Evolutionary conservation across 768 basidiomycete genomes (phyloP).

Genomic region (Jaapia argillacea): DNA sequence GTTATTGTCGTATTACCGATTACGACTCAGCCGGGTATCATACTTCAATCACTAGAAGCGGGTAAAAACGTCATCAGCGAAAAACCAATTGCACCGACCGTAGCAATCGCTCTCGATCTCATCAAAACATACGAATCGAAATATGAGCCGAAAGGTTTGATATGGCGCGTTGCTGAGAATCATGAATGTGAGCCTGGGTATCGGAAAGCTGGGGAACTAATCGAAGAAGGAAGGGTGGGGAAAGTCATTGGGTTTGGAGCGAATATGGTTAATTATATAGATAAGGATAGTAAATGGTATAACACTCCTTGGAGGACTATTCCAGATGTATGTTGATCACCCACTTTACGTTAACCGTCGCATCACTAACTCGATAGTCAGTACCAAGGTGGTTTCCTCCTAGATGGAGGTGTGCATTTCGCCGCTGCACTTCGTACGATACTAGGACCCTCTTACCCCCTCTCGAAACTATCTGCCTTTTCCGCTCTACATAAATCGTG

Average conservation of each 20-base stretch:
- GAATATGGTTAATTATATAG: conserved; percentile 39
- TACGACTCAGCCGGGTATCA: conserved; percentile 55
- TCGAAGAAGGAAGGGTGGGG: conserved; percentile 59
- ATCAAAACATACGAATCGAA: conserved; percentile 55
- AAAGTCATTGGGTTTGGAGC: conserved; percentile 60
- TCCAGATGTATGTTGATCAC: conserved; percentile 60
- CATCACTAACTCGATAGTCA: conserved; percentile 15
- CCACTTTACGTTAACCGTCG: conserved; percentile 1
- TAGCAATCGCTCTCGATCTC: conserved; percentile 49
- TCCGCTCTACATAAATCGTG: conserved; percentile 62
- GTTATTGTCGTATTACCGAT: conserved; percentile 78
- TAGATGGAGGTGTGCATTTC: conserved; percentile 76
- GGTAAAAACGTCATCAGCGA: conserved; percentile 88
- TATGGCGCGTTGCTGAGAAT: conserved; percentile 82
- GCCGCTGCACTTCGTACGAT: conserved; percentile 52
- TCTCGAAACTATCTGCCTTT: conserved; percentile 51
- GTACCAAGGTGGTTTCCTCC: conserved; percentile 80
- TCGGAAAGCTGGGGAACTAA: conserved; percentile 34
- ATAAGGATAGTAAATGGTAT: conserved; percentile 63
- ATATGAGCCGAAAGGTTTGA: conserved; percentile 56
- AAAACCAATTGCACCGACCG: conserved; percentile 75
- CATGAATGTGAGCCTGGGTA: conserved; percentile 58
- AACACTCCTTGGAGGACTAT: conserved; percentile 78
- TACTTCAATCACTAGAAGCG: conserved; percentile 53
- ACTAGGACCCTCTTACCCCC: conserved; percentile 29